Conservation (phyloP, 169 alveolate genomes). For the Plasmodium vinckei region DNA sequence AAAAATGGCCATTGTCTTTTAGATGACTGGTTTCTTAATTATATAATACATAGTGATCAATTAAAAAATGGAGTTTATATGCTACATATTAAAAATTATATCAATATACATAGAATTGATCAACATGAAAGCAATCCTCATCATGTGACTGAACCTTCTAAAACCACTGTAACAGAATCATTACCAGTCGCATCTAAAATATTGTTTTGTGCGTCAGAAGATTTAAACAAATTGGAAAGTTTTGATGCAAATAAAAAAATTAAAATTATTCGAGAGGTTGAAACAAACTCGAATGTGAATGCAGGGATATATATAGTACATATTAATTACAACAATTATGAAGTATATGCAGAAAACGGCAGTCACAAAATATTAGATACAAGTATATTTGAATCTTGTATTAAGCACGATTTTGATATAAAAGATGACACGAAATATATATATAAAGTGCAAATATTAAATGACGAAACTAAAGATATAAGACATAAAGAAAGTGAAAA, state of each 20-base stretch:
- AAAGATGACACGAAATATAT: not conserved
- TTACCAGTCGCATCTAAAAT: not conserved
- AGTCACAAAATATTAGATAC: not conserved
- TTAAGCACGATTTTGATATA: slow-evolving; percentile 29
- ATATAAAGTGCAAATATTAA: slow-evolving; percentile 10
- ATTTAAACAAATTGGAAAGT: slow-evolving; percentile 1
- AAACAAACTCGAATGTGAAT: not conserved
- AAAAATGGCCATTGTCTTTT: slow-evolving; percentile 5
- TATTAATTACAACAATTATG: not conserved
- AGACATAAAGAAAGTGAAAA: not conserved
- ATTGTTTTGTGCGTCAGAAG: not conserved
- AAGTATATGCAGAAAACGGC: not conserved
- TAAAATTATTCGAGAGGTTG: not conserved
- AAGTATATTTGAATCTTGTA: slow-evolving; percentile 8
- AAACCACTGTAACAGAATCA: not conserved
- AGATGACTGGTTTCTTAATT: not conserved
- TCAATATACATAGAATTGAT: not conserved
- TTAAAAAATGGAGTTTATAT: slow-evolving; percentile 7
- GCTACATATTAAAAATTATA: not conserved
- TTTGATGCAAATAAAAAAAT: slow-evolving; percentile 3
- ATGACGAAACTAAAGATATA: not conserved
- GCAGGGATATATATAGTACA: slow-evolving; percentile 6
- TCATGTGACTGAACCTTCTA: not conserved
- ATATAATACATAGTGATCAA: not conserved
- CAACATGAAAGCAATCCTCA: not conserved